A percentile compares a stretch with the other conserved stretches of the same genome.
Evolutionary conservation across 768 basidiomycete species (phyloP).

Genomic region (Collybia nuda): DNA sequence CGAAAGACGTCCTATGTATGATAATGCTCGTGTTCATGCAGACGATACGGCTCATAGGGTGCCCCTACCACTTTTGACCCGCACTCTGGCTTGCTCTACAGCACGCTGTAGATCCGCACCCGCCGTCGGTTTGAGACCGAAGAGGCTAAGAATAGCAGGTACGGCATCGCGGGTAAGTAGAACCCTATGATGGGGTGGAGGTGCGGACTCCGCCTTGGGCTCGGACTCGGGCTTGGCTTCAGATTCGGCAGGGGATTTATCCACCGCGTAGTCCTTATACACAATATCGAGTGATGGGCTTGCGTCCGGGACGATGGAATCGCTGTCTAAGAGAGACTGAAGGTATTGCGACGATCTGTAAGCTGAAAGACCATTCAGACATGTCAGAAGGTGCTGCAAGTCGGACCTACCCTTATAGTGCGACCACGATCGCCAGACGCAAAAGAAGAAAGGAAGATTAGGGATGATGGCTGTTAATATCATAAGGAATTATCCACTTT

Average conservation of each 20-base stretch:
- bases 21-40: neutral
- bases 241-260: slow-evolving; percentile 3
- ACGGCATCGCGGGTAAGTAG: slow-evolving; percentile 56
- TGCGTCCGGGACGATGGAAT: slow-evolving; percentile 55
- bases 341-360: slow-evolving; percentile 73
- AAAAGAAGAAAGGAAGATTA: slow-evolving; percentile 85
- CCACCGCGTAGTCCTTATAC: slow-evolving; percentile 35
- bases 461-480: slow-evolving; percentile 64
- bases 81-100: slow-evolving; percentile 52
- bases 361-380: slow-evolving; percentile 33
- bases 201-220: neutral
- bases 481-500: neutral
- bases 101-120: slow-evolving; percentile 60
- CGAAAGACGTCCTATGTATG: neutral
- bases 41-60: neutral
- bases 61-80: slow-evolving; percentile 22
- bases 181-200: slow-evolving; percentile 25
- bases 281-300: slow-evolving; percentile 56
- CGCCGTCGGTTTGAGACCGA: slow-evolving; percentile 44
- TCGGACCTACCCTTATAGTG: slow-evolving; percentile 65
- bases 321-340: slow-evolving; percentile 53
- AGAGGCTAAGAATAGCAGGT: slow-evolving; percentile 44
- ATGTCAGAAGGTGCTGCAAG: neutral
- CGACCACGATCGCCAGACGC: slow-evolving; percentile 82
- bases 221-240: slow-evolving; percentile 7